Evolutionary conservation across 208 protist genomes (phyloP).

Genomic region (Wallacemonas sp.): DNA sequence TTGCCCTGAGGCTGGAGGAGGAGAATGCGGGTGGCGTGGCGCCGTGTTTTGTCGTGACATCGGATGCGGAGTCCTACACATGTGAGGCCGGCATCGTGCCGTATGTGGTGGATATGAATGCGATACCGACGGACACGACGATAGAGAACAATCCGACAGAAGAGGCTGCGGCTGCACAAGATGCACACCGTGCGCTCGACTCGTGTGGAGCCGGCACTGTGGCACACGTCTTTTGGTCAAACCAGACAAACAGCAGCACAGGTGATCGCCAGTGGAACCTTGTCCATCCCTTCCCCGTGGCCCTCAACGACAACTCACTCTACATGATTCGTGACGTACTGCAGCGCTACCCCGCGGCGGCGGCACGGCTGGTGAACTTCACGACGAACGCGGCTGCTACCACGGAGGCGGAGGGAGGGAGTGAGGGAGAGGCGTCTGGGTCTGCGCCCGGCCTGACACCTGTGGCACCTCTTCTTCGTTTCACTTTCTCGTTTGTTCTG

Average conservation of each 20-base stretch:
- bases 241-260: neutral
- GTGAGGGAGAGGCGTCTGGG: neutral
- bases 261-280: conserved; percentile 2
- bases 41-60: neutral
- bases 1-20: neutral
- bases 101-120: neutral
- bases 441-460: neutral
- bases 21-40: neutral
- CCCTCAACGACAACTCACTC: conserved; percentile 1
- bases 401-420: too few species aligned
- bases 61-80: neutral
- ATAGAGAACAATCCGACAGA: too few species aligned
- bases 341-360: neutral
- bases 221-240: conserved; percentile 16
- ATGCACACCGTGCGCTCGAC: conserved; percentile 13
- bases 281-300: conserved; percentile 1
- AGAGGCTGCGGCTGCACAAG: too few species aligned
- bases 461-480: conserved; percentile 2
- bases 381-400: neutral
- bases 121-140: neutral
- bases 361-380: neutral
- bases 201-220: conserved; percentile 38
- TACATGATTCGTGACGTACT: conserved; percentile 5
- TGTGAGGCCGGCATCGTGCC: conserved; percentile 7
- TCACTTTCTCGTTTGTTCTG: conserved; percentile 11